These are phyloP conservation scores for Podila horticola DNA, from an alignment of 192 early-diverging fungal genomes.

Conservation along the genomic window DNA sequence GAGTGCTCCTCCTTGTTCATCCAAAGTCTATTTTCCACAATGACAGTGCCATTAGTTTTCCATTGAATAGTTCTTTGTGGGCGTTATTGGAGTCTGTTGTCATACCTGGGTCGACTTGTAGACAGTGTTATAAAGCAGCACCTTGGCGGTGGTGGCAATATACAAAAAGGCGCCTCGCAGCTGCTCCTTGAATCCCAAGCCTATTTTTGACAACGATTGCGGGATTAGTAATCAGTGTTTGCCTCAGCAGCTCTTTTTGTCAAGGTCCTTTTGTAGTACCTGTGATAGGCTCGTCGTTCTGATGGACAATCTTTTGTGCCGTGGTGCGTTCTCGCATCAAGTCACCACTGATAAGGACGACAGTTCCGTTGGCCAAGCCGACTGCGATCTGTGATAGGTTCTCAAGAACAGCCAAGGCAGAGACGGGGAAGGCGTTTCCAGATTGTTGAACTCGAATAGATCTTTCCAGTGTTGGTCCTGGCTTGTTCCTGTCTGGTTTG, in stretches of 20 bases:
- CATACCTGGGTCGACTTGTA: constrained; percentile 51
- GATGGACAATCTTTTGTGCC: constrained; percentile 84
- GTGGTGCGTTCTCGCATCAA: constrained; percentile 79
- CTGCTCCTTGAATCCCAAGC: constrained; percentile 79
- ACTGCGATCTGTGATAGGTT: constrained; percentile 89
- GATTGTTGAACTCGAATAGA: constrained; percentile 74
- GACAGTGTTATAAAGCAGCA: constrained; percentile 69
- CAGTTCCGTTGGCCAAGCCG: constrained; percentile 92
- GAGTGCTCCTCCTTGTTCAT: constrained; percentile 84
- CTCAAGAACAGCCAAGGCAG: constrained; percentile 79
- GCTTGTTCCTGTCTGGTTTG: constrained; percentile 59
- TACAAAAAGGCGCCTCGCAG: constrained; percentile 69
- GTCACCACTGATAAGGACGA: constrained; percentile 85
- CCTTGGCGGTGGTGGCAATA: constrained; percentile 71
- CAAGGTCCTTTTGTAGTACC: constrained; percentile 54
- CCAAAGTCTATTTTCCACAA: constrained; percentile 60
- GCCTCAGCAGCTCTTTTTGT: no score
- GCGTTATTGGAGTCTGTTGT: neutral
- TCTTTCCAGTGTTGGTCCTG: constrained; percentile 67
- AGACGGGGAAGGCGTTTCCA: constrained; percentile 73
- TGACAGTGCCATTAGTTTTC: no score
- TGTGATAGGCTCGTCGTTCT: constrained; percentile 87
- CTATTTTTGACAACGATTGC: constrained; percentile 33
- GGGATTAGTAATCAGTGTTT: no score
- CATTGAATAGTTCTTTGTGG: neutral